phyloP scores from a whole-genome alignment of 75 land plant species.

The Chamaecyparis obtusa region DNA sequence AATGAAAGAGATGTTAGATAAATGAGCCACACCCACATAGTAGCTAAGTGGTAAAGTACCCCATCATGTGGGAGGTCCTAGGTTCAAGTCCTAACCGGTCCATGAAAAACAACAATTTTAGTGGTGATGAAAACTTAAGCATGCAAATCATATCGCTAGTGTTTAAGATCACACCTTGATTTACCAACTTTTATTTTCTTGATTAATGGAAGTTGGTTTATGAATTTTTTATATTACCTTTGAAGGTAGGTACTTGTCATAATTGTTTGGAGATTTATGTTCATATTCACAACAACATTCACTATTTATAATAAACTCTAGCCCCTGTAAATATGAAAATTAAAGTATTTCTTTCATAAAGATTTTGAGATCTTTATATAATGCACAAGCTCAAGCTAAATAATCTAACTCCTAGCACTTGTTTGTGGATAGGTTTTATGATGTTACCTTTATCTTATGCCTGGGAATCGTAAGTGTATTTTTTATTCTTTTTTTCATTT shows the following conservation, averaged over 20 bases:
- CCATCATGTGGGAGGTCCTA: too few relatives aligned
- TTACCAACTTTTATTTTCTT: background rate
- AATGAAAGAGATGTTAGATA: background rate
- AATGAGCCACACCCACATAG: too few relatives aligned
- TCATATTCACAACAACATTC: background rate
- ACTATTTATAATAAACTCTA: background rate
- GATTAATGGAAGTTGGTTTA: background rate
- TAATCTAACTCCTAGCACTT: background rate
- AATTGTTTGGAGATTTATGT: background rate
- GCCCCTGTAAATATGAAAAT: background rate
- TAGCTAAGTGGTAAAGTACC: too few relatives aligned
- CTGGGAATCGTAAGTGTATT: too few relatives aligned
- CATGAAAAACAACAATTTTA: background rate
- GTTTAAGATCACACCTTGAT: background rate
- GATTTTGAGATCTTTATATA: background rate
- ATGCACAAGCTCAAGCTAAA: background rate
- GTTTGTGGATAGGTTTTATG: background rate
- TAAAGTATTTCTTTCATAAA: background rate
- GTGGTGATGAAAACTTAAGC: background rate
- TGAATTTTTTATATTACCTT: background rate
- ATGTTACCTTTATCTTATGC: background rate
- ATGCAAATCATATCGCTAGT: background rate
- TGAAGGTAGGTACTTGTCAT: background rate
- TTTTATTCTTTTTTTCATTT: too few relatives aligned
- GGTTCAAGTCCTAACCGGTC: too few relatives aligned